Base-by-base conservation (phyloP, 2,329 filamentous ascomycete species). In the Emydomyces testavorans region DNA sequence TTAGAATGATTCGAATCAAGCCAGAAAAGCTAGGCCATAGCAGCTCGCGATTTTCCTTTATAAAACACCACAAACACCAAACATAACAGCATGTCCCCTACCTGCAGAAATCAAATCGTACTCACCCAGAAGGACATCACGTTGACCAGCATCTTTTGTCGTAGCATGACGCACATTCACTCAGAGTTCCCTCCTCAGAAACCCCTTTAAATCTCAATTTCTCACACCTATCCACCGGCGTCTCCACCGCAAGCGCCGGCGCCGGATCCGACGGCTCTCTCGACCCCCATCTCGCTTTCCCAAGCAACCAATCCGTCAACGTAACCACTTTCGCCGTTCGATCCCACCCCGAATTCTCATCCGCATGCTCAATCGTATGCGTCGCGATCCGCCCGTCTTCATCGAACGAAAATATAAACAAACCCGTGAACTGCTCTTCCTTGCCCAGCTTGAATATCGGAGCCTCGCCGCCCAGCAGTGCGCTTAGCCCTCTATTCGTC, bases 391-490 rank as follows among this genome's bases (percentile, higher is more conserved):
- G 76, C 1, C 92, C 92, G 58, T 94, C 77, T 39, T 79, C 74
- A 60, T 96, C 92, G 62, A 98, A 98, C 55, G 94, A 86, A 63
- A 98, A 98, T 50, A 94, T 82, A 66, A 96, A 98, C 8, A 96
- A 67, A 0, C 92, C 92, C 1, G 81, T 85, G 57, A 96, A 96
- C 60, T 89, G 83, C 59, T 85, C 82, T 52, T 77, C 77, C 42
- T 78, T 75, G 48, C 78, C 76, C 4, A 69, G 55, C 24, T 66
- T 65, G 57, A 71, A 69, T 20, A 71, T 69, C 2, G 66, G 66
- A 55, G 73, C 65, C 15, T 76, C 71, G 43, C 77, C 74, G 10
- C 73, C 71, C 3, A 81, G 68, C 34, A 78, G 59, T 31, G 64
- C 60, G 44, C 64, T 68, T 2, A 71, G 58, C 8, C 67, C 62